These are phyloP conservation scores for Pestalotiopsis sp. DNA, from an alignment of 2,329 filamentous ascomycete genomes.

Conservation along the genomic window DNA sequence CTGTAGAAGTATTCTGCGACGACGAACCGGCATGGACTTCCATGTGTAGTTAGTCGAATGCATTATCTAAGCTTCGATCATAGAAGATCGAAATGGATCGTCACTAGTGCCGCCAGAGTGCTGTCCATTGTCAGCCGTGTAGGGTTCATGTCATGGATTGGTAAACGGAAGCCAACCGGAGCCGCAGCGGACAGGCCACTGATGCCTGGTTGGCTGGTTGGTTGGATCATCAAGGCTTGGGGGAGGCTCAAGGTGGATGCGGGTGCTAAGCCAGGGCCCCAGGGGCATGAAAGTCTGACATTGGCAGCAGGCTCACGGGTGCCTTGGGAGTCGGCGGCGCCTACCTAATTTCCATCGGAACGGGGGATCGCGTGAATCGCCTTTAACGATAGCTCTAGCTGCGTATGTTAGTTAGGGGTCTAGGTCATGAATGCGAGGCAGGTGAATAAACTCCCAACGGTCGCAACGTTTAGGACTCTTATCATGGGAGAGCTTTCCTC, in stretches of 20 bases:
- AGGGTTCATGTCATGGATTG: not conserved
- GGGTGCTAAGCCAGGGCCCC: not conserved
- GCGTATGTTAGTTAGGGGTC: not conserved
- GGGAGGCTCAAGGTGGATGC: not conserved
- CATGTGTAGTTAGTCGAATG: not conserved
- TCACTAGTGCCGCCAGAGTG: not conserved
- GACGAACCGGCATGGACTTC: not conserved
- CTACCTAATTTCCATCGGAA: not conserved
- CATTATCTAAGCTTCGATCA: not conserved
- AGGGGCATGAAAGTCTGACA: not conserved
- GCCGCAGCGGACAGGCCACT: not conserved
- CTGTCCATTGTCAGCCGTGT: not conserved
- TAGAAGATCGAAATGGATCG: not conserved
- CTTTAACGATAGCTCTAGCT: not conserved
- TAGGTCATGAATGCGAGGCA: not conserved
- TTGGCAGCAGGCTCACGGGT: not conserved
- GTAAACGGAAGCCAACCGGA: not conserved
- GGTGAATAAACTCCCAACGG: not conserved
- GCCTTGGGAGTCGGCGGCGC: not conserved
- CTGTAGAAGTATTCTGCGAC: not conserved
- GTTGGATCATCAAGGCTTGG: not conserved
- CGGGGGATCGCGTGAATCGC: not conserved
- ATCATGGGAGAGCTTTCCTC: not conserved
- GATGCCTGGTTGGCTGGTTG: not conserved
- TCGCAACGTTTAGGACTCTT: not conserved